Evolutionary conservation across 108 stramenopile genomes (phyloP), one percentile per base, ranked within the genome.

Genomic region (Cyclostephanos invisitatus): DNA sequence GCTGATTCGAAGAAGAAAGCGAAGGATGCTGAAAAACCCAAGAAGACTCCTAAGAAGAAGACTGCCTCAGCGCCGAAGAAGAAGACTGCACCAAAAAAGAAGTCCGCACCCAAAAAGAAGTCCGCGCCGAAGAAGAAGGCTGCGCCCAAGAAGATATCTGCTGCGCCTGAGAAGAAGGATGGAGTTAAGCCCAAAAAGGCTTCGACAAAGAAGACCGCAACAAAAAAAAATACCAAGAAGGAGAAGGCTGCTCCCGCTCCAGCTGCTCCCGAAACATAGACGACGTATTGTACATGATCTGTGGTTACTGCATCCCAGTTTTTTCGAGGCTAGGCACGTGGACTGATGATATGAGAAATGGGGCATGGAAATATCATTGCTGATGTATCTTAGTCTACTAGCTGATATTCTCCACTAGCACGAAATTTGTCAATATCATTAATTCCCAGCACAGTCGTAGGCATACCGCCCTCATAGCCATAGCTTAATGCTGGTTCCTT

Each of bases 391-490:
- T 17, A 11, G 3, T 54, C 20, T 27, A 25, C 22, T 54, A 27
- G 22, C 25, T 54, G 53, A 11, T 14, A 36, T 50, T 84, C 80
- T 44, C 82, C 76, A 57, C 84, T 63, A 47, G 51, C 46, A 18
- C 88, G 74, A 44, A 85, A 83, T 21, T 62, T 44, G 2, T 84
- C 75, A 25, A 93, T 87, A 75, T 93, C 87, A 47, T 85, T 79
- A 40, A 90, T 86, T 0, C 91, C 91, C 10, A 93, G 67, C 7
- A 77, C 56, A 25, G 70, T n/a, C 5, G 62, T 62, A 37, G 57
- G 50, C 11, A 35, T 25, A 44, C 68, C 72, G 27, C 62, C 73
- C 11, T 28, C 25, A 63, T 87, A 88, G 0, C 82, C 90, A 8
- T 65, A 75, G 20, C 74, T 84, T 22, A 51, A 63, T 25, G 84